Base-by-base conservation (phyloP, 257 asterid species). In the Jasminum sambac region DNA sequence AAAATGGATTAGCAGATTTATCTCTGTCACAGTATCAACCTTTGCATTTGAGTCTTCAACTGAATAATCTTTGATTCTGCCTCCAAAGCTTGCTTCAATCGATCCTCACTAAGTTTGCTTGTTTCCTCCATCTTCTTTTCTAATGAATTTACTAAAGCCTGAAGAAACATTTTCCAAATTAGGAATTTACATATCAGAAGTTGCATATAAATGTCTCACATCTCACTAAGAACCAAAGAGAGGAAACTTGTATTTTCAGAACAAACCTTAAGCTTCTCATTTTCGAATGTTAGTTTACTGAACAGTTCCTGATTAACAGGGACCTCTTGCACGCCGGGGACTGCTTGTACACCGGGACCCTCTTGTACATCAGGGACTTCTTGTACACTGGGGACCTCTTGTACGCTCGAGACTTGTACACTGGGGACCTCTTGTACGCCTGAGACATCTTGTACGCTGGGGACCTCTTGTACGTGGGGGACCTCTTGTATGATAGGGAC, bases 231-330 rank as follows among this genome's bases (percentile, higher is more conserved):
- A 71, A 21, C 69, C 38, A 24, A 26, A 60, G 25, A 40, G 69
- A 72, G 46, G 57, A 66, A 37, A 52, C 42, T 70, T 46, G 52
- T 69, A 74, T 16, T 64, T 69, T 34, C 39, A 65, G 63, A 72
- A 83, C 77, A 67, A 76, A 88, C 97, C 95, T 86, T 89, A 72
- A 92, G 89, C 81, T 76, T 85, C 77, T 88, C 92, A 70, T 92
- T 92, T 88, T 92, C 96, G 72, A 86, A 77, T 58, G 85, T 74
- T 70, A 92, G 81, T 74, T 84, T 83, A 67, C 65, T 66, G 69
- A 85, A 83, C 64, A 81, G 74, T 78, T 82, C 95, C 62, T 83
- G 79, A 80, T 86, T 89, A 42, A 82, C 82, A 3, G 87, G 80
- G 64, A 78, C 43, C 40, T 69, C 71, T 69, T 75, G 78, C 6